These are phyloP conservation scores for Cichorium intybus DNA, from an alignment of 140 eudicot species.

Conservation along the genomic window DNA sequence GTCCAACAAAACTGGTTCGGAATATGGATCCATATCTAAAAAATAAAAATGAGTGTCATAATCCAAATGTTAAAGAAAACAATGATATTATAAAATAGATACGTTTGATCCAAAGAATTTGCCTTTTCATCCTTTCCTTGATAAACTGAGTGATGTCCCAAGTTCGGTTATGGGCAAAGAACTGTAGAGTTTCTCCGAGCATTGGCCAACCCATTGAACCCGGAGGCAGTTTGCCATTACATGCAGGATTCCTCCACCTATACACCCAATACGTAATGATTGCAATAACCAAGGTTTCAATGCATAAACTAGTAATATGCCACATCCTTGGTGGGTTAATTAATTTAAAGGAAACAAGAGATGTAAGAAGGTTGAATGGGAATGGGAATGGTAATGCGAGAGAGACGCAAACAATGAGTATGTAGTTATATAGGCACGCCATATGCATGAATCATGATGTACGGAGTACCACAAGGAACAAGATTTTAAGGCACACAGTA, in stretches of 20 bases:
- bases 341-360: neutral
- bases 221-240: conserved; percentile 68
- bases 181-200: conserved; percentile 64
- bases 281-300: conserved; percentile 34
- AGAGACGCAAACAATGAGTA: neutral
- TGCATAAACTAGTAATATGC: conserved; percentile 16
- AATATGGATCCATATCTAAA: conserved; percentile 75
- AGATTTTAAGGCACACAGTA: too few species aligned
- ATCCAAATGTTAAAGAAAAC: too few species aligned
- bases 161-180: conserved; percentile 53
- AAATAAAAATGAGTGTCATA: neutral
- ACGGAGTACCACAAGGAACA: too few species aligned
- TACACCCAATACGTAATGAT: conserved; percentile 54
- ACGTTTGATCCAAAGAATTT: neutral
- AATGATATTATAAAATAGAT: too few species aligned
- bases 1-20: conserved; percentile 71
- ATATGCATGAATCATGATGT: too few species aligned
- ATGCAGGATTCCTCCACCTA: conserved; percentile 59
- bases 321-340: conserved; percentile 31
- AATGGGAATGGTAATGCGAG: neutral
- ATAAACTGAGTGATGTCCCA: conserved; percentile 61
- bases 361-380: neutral
- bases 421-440: neutral
- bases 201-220: conserved; percentile 95
- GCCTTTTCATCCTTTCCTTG: conserved; percentile 74